A percentile compares a stretch with the other conserved stretches of the same genome.
Conservation (phyloP, 208 protist species). For the Leishmania turanica region DNA sequence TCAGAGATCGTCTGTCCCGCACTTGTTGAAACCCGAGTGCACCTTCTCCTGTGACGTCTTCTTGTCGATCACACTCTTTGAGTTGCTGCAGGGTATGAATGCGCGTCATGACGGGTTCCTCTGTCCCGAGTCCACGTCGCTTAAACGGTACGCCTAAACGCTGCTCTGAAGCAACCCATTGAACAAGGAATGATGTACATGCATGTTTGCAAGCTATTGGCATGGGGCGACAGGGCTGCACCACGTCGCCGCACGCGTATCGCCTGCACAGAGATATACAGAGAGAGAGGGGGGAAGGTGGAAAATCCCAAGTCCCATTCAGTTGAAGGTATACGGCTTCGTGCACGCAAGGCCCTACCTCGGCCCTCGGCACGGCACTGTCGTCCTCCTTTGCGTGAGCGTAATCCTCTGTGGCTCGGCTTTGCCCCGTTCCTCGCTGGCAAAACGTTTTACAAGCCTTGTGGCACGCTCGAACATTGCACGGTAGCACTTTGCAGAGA, state of each 20-base stretch:
- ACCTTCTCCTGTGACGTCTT: neutral
- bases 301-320: neutral
- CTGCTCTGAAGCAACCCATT: neutral
- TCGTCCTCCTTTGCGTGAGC: neutral
- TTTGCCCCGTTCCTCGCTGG: neutral
- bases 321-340: neutral
- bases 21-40: neutral
- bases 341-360: neutral
- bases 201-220: neutral
- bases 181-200: no score
- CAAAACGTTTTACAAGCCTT: neutral
- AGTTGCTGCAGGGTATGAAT: neutral
- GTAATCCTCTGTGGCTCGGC: neutral
- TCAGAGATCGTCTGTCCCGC: neutral
- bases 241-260: no score
- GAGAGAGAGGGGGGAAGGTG: neutral
- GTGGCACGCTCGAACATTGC: neutral
- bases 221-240: neutral
- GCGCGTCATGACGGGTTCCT: neutral
- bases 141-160: neutral
- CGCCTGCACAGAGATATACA: neutral
- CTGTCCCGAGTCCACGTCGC: neutral
- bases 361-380: neutral
- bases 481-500: neutral
- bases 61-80: neutral